A percentile compares a stretch with the other conserved stretches of the same genome.
These are phyloP conservation scores for Aspergillus pseudoterreus DNA, from an alignment of 2,329 filamentous ascomycete genomes.

Conservation along the genomic window DNA sequence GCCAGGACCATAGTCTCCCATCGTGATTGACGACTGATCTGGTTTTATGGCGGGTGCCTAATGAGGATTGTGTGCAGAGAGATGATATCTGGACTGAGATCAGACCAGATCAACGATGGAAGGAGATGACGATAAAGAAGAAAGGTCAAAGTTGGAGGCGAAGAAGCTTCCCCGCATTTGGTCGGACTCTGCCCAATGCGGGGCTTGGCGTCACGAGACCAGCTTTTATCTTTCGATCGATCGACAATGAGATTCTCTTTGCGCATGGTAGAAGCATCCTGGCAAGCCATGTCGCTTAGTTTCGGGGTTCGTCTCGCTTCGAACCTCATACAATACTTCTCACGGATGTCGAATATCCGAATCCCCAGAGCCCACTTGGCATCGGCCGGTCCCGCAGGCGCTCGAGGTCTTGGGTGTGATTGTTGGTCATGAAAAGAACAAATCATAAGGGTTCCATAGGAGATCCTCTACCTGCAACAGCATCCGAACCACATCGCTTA, in stretches of 20 bases:
- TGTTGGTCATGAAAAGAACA: no score
- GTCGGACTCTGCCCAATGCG: slow-evolving; percentile 2
- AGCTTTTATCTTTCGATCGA: slow-evolving; percentile 9
- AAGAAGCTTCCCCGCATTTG: slow-evolving; percentile 10
- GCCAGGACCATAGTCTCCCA: slow-evolving; percentile 32
- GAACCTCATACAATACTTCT: background rate
- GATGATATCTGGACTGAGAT: background rate
- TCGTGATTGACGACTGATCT: slow-evolving; percentile 7
- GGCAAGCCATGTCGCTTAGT: background rate
- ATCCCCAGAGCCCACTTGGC: background rate
- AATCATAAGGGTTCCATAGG: no score
- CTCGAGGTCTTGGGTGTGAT: background rate
- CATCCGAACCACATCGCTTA: background rate
- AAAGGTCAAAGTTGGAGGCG: slow-evolving; percentile 1
- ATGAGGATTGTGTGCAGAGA: no score
- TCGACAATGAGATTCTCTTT: background rate
- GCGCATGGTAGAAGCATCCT: background rate
- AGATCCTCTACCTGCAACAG: no score
- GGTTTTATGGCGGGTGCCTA: background rate
- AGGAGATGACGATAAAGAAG: background rate
- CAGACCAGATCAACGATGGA: background rate
- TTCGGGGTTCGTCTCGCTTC: background rate
- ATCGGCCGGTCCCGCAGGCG: background rate
- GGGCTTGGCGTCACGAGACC: slow-evolving; percentile 18
- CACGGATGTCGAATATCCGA: background rate